phyloP scores from a whole-genome alignment of 2,329 filamentous ascomycete genomes.

The Trichoderma breve region DNA sequence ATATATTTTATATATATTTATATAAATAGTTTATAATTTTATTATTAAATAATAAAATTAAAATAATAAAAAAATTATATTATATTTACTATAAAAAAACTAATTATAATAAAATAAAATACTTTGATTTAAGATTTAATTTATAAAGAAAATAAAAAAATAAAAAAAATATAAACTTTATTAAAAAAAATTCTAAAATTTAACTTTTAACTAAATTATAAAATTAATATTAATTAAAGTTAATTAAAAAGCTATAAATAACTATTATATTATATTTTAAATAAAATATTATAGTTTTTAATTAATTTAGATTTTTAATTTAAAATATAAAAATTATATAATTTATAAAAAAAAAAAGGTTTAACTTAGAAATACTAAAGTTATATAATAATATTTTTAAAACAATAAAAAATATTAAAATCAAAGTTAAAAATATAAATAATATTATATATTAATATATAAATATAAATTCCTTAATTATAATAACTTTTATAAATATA shows the following conservation, averaged over 20 bases:
- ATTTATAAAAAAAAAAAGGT: neutral
- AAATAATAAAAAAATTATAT: neutral
- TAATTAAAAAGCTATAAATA: neutral
- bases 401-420: slow-evolving; percentile 16
- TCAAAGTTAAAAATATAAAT: no score
- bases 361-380: neutral
- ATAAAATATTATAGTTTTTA: neutral
- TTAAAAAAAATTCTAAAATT: neutral
- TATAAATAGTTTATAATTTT: neutral
- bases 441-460: no score
- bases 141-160: neutral
- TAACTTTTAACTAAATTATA: neutral
- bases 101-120: neutral
- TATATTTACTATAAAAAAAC: neutral
- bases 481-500: no score
- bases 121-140: neutral
- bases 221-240: neutral
- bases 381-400: slow-evolving; percentile 27
- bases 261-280: neutral
- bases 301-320: neutral
- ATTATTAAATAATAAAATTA: neutral
- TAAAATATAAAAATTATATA: neutral
- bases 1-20: neutral
- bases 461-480: no score
- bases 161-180: neutral